Base-by-base conservation (phyloP, 495 filamentous ascomycete genomes). In the Lasiosphaeris hirsuta region DNA sequence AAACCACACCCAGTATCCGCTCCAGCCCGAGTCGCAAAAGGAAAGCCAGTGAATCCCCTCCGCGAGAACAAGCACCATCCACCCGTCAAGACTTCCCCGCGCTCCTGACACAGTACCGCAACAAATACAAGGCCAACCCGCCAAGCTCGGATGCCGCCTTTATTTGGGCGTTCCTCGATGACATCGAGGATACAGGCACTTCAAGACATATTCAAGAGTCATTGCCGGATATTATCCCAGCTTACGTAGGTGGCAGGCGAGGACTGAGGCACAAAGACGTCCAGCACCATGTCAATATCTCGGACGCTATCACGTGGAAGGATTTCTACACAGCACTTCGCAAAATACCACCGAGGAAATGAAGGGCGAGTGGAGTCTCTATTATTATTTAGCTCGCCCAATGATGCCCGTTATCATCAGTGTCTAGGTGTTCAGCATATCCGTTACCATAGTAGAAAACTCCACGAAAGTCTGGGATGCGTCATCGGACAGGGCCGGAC, bases 111-210 rank as follows among this genome's bases (percentile, higher is more conserved):
- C 5, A 53, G 30, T 68, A 56, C 51, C 53, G 56, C 7, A 37
- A 61, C 7, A 13, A 44, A 18, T 68, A 66, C 55, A 62, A 60
- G 14, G 33, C 43, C 43, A 55, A 40, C 18, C 57, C 54, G 4
- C 63, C 68, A 15, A 51, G n/a, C 4, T 57, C 60, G 9, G 66
- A 70, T n/a, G 54, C 49, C 2, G 23, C 14, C 0, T 67, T 67
- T 15, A 64, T 70, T 19, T 66, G 61, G 66, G 39, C 54, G 14
- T 69, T 70, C 40, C 35, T 70, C 15, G 49, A 44, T 46, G 50
- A 51, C 30, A 65, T 70, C 17, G 45, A 61, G 17, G 42, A 55
- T 36, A 17, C 44, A 2, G 59, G 54, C 11, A 41, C 60, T 33
- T 61, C 64, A 7, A 57, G 39, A 8, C 61, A 69, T 45, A 39